Conservation (phyloP, 352 stramenopile species). For the Globisporangium okanoganense region DNA sequence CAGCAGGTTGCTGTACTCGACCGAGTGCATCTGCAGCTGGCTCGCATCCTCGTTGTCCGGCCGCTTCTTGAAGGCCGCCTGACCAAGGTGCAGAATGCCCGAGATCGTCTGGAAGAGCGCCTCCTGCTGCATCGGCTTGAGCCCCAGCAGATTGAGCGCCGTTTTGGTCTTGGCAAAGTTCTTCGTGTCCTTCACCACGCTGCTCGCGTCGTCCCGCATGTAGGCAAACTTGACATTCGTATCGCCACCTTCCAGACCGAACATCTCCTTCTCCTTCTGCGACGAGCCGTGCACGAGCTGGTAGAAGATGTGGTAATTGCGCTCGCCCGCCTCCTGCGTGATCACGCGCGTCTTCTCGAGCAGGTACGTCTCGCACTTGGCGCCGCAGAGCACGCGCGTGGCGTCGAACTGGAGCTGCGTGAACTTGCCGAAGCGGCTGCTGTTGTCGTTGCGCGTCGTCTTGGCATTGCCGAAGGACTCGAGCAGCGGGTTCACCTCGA, state of each 20-base stretch:
- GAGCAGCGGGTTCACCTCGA: conserved; percentile 97
- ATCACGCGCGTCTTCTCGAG: conserved; percentile 95
- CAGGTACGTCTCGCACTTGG: conserved; percentile 94
- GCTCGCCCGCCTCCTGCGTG: conserved; percentile 86
- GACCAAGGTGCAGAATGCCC: conserved; percentile 80
- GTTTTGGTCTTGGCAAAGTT: conserved; percentile 65
- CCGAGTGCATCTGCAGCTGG: conserved; percentile 29
- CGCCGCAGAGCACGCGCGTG: conserved; percentile 71
- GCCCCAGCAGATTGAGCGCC: conserved; percentile 54
- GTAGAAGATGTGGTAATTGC: conserved; percentile 98
- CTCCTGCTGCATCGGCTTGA: conserved; percentile 44
- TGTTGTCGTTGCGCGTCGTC: conserved; percentile 97
- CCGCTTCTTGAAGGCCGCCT: conserved; percentile 46
- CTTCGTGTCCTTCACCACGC: conserved; percentile 37
- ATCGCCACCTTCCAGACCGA: conserved; percentile 28
- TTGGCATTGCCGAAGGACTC: conserved; percentile 99
- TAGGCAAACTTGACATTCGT: conserved; percentile 35
- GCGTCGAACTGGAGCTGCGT: conserved; percentile 93
- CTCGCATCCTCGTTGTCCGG: conserved; percentile 59
- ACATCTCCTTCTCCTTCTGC: conserved; percentile 31
- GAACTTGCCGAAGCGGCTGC: conserved; percentile 95
- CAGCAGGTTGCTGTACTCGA: conserved; percentile 38
- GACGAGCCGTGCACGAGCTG: conserved; percentile 67
- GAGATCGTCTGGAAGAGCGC: conserved; percentile 65
- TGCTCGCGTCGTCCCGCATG: conserved; percentile 33